Evolutionary conservation across 139 green algal species (phyloP).

Genomic region (Tetradesmus lagerheimii): DNA sequence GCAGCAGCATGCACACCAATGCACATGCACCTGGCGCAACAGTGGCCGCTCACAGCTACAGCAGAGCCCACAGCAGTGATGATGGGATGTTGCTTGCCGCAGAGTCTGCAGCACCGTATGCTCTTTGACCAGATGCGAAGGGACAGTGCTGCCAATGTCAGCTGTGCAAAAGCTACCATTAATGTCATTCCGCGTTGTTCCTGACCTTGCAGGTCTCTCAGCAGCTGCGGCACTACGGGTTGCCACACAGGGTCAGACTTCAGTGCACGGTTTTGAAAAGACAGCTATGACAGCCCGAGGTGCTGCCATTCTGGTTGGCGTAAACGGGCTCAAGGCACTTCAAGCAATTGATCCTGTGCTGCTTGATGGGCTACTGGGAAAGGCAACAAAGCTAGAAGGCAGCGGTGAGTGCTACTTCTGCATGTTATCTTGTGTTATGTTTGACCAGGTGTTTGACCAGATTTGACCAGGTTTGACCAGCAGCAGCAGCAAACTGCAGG

Average conservation of each 20-base stretch:
- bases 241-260: not conserved
- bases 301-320: slow-evolving; percentile 32
- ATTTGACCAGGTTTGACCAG: too few species aligned
- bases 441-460: not conserved
- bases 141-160: too few species aligned
- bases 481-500: not conserved
- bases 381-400: slow-evolving; percentile 41
- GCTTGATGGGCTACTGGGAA: slow-evolving; percentile 1
- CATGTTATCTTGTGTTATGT: not conserved
- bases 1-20: too few species aligned
- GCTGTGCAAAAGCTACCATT: too few species aligned
- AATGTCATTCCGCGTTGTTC: too few species aligned
- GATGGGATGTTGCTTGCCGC: too few species aligned
- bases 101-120: too few species aligned
- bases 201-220: not conserved
- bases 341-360: slow-evolving; percentile 16
- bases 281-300: slow-evolving; percentile 3
- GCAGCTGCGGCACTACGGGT: slow-evolving; percentile 11
- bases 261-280: slow-evolving; percentile 4
- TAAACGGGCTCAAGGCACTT: slow-evolving; percentile 39
- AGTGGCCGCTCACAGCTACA: too few species aligned
- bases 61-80: too few species aligned
- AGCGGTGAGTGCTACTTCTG: not conserved
- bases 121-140: too few species aligned
- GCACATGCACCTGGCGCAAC: too few species aligned